Evolutionary conservation across 2,329 filamentous ascomycete genomes (phyloP).

Genomic region (Colletotrichum karsti): DNA sequence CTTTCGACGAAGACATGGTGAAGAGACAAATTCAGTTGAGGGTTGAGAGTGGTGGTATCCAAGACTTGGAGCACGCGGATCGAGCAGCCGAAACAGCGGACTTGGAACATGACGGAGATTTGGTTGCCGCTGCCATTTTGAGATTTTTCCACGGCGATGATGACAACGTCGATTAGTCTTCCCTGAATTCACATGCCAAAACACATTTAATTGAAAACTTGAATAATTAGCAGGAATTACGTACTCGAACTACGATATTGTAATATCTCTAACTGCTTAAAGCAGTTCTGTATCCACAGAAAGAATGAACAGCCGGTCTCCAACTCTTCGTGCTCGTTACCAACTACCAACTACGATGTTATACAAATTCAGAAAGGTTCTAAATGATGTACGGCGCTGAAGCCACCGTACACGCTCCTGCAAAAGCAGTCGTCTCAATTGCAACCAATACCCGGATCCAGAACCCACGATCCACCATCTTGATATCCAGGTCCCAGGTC

Average conservation of each 20-base stretch:
- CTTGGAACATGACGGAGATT: conserved; percentile 75
- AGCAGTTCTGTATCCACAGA: too few species aligned
- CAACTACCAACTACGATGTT: too few species aligned
- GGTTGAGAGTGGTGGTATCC: conserved; percentile 66
- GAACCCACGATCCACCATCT: neutral
- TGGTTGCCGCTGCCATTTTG: conserved; percentile 73
- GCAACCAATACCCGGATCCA: neutral
- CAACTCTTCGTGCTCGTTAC: too few species aligned
- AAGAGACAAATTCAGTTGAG: conserved; percentile 68
- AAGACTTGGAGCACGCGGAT: conserved; percentile 68
- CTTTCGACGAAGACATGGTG: conserved; percentile 77
- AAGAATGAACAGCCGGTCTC: too few species aligned
- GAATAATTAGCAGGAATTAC: too few species aligned
- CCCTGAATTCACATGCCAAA: too few species aligned
- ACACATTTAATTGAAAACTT: fast-evolving
- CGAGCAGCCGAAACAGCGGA: conserved; percentile 69
- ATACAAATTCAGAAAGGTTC: fast-evolving
- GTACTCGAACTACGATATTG: too few species aligned
- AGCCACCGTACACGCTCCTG: neutral
- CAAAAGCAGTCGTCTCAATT: neutral
- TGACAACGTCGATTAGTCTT: conserved; percentile 45
- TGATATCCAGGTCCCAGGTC: conserved; percentile 2
- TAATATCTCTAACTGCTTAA: too few species aligned
- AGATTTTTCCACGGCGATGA: conserved; percentile 61
- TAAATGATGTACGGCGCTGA: neutral